Conservation (phyloP, 495 filamentous ascomycete species). For the Talaromyces trachyspermus region DNA sequence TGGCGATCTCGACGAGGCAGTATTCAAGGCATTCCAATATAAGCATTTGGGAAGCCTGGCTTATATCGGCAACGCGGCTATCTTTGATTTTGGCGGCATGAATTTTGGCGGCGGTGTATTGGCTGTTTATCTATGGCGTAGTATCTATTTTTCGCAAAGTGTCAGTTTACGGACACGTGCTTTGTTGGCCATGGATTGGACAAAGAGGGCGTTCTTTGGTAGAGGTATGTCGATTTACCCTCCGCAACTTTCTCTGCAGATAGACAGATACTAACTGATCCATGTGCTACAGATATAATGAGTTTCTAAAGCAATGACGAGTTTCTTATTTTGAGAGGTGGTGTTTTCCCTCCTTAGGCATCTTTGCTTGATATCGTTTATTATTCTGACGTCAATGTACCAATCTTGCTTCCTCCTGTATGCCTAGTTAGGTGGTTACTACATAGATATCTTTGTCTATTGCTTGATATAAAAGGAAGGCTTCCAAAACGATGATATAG, state of each 20-base stretch:
- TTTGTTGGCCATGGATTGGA: conserved; percentile 97
- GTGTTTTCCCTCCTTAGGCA: background rate
- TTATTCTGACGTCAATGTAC: too few relatives aligned
- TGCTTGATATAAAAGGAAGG: too few relatives aligned
- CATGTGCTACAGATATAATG: conserved; percentile 49
- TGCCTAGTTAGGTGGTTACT: too few relatives aligned
- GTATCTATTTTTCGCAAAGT: conserved; percentile 96
- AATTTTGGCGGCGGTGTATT: conserved; percentile 76
- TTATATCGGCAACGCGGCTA: conserved; percentile 92
- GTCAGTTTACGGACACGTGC: conserved; percentile 86
- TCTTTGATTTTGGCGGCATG: conserved; percentile 82
- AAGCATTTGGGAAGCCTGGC: conserved; percentile 85
- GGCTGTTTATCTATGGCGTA: conserved; percentile 94
- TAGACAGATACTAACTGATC: conserved; percentile 9
- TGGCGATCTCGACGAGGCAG: conserved; percentile 85
- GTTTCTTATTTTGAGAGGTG: too few relatives aligned
- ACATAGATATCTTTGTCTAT: too few relatives aligned
- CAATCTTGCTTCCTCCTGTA: too few relatives aligned
- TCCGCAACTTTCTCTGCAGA: conserved; percentile 14
- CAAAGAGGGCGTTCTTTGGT: conserved; percentile 89
- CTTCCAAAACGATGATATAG: too few relatives aligned
- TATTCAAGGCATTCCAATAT: conserved; percentile 96
- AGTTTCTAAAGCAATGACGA: conserved; percentile 42
- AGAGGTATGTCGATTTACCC: conserved; percentile 64
- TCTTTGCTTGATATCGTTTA: too few relatives aligned